phyloP scores from a whole-genome alignment of 129 eudicot species.

The Scalesia atractyloides region DNA sequence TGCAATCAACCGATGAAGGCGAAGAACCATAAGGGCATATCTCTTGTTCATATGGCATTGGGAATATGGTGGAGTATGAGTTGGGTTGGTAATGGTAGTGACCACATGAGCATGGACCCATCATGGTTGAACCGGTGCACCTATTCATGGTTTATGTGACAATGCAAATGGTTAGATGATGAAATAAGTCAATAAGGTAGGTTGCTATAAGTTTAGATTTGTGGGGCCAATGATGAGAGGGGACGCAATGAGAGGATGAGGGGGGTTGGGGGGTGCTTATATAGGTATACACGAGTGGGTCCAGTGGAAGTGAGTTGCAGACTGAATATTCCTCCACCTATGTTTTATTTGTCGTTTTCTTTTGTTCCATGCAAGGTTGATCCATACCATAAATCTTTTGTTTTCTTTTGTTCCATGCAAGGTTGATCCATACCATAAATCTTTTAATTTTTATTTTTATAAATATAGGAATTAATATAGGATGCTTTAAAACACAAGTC shows the following conservation, averaged over 20 bases:
- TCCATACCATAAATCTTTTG: background rate
- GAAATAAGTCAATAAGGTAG: conserved; percentile 1
- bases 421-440: background rate
- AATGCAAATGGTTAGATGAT: background rate
- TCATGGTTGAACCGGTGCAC: conserved; percentile 45
- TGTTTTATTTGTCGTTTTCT: conserved; percentile 40
- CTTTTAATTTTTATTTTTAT: too few relatives aligned
- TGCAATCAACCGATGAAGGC: conserved; percentile 77
- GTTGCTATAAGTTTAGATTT: conserved; percentile 12
- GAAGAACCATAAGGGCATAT: conserved; percentile 36
- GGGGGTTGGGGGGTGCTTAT: conserved; percentile 31
- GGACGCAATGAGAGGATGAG: conserved; percentile 27
- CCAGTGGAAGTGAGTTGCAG: conserved; percentile 24
- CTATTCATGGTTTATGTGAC: conserved; percentile 42
- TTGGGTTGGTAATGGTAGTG: conserved; percentile 37
- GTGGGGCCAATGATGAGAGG: conserved; percentile 25
- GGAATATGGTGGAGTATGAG: conserved; percentile 44
- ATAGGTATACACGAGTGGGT: conserved; percentile 42
- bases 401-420: conserved; percentile 29
- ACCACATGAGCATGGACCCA: conserved; percentile 59
- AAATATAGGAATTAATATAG: too few relatives aligned
- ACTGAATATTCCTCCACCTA: conserved; percentile 40
- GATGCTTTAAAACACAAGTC: too few relatives aligned
- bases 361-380: conserved; percentile 16
- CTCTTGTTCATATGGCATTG: conserved; percentile 49